Evolutionary conservation across 2,329 filamentous ascomycete genomes (phyloP).

Genomic region (Cordyceps militaris): DNA sequence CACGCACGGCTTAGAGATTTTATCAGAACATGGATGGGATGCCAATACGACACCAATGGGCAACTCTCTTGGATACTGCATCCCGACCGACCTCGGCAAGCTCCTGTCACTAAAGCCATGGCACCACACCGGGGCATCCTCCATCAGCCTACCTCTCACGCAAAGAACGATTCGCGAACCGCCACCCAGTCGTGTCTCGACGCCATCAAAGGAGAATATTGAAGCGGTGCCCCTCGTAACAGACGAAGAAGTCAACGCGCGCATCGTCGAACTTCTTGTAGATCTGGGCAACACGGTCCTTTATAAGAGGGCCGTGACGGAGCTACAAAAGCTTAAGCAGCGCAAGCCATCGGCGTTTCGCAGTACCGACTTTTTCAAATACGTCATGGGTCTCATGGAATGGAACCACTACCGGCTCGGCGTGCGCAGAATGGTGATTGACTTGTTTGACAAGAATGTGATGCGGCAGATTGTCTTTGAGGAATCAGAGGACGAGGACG

Average conservation of each 20-base stretch:
- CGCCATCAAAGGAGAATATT: constrained; percentile 37
- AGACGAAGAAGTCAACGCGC: constrained; percentile 61
- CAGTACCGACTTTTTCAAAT: constrained; percentile 71
- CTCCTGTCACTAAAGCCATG: constrained; percentile 66
- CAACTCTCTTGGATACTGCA: constrained; percentile 76
- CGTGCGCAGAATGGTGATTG: constrained; percentile 82
- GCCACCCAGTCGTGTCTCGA: constrained; percentile 34
- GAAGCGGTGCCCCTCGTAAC: constrained; percentile 40
- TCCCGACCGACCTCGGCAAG: constrained; percentile 70
- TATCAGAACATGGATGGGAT: constrained; percentile 88
- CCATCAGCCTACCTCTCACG: constrained; percentile 40
- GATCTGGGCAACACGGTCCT: constrained; percentile 91
- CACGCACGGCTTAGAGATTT: constrained; percentile 82
- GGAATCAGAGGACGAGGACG: constrained; percentile 49
- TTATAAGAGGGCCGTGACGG: constrained; percentile 76
- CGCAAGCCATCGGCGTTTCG: constrained; percentile 70
- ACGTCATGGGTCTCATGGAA: constrained; percentile 78
- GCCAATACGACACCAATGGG: constrained; percentile 79
- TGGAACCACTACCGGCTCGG: constrained; percentile 83
- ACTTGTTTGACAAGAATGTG: constrained; percentile 88
- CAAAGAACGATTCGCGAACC: constrained; percentile 46
- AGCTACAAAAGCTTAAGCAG: constrained; percentile 72
- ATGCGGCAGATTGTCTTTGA: constrained; percentile 78
- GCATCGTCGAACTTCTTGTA: constrained; percentile 76
- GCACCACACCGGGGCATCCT: constrained; percentile 43